Evolutionary conservation across 1,139 yeast genomes (phyloP).

Genomic region (Pichia sp.): DNA sequence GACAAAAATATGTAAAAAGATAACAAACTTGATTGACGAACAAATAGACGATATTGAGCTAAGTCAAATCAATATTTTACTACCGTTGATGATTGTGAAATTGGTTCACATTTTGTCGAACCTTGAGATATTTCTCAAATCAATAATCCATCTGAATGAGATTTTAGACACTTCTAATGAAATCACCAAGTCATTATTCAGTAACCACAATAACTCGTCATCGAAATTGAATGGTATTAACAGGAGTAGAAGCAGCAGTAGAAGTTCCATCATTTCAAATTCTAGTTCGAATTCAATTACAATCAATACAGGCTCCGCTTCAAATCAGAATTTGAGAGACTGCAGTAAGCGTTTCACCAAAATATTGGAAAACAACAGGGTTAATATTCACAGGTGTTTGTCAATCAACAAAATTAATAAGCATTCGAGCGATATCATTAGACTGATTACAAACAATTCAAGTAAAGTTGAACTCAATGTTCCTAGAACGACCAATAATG

Average conservation of each 20-base stretch:
- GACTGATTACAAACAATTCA: neutral
- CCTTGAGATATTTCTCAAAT: constrained; percentile 13
- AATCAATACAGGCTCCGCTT: neutral
- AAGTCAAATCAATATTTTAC: constrained; percentile 19
- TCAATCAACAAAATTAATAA: constrained; percentile 10
- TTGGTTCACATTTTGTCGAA: constrained; percentile 17
- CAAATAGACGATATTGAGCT: constrained; percentile 29
- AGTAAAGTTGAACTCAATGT: constrained; percentile 7
- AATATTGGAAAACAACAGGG: constrained; percentile 8
- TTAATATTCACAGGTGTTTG: constrained; percentile 10
- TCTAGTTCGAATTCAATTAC: neutral
- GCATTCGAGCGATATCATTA: constrained; percentile 5
- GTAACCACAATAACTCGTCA: neutral
- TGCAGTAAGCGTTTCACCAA: constrained; percentile 9
- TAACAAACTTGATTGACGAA: constrained; percentile 29
- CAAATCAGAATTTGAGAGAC: constrained; percentile 1
- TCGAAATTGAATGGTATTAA: constrained; percentile 4
- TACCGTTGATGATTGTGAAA: constrained; percentile 20
- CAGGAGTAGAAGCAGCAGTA: neutral
- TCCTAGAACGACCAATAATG: constrained; percentile 10
- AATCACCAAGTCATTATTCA: constrained; percentile 2
- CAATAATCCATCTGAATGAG: constrained; percentile 17
- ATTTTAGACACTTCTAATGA: neutral
- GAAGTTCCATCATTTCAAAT: constrained; percentile 1
- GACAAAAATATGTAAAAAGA: constrained; percentile 34